phyloP scores from a whole-genome alignment of 805 yeast genomes.

The Saccharomycopsis lassenensis region DNA sequence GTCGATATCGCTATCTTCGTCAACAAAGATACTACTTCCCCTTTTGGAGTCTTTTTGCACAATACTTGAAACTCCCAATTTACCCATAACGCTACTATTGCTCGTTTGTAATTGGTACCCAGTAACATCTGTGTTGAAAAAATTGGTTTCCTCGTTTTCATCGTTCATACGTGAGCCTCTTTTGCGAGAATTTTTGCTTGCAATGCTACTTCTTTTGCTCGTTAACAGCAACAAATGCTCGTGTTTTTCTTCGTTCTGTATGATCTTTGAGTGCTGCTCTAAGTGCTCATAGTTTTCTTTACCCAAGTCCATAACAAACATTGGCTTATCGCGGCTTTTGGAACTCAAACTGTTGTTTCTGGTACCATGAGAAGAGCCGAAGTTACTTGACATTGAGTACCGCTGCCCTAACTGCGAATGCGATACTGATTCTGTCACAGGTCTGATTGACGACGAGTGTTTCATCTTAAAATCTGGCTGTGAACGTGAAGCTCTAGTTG shows the following conservation, averaged over 20 bases:
- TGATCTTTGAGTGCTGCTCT: conserved; percentile 16
- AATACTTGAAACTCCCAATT: neutral
- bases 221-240: conserved; percentile 7
- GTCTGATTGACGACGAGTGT: too few species aligned
- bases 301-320: conserved; percentile 5
- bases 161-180: too few species aligned
- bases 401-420: too few species aligned
- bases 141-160: too few species aligned
- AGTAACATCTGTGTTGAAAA: neutral
- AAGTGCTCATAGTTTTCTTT: conserved; percentile 15
- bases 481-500: neutral
- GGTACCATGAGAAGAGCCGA: neutral
- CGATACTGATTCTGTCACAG: too few species aligned
- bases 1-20: conserved; percentile 15
- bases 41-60: conserved; percentile 2
- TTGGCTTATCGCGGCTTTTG: too few species aligned
- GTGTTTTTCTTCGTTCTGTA: conserved; percentile 15
- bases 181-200: too few species aligned
- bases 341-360: conserved; percentile 1
- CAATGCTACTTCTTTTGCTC: too few species aligned
- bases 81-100: neutral
- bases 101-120: conserved; percentile 1
- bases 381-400: too few species aligned
- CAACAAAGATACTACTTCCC: conserved; percentile 14
- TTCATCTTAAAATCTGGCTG: too few species aligned